phyloP scores from a whole-genome alignment of 192 early-diverging fungal genomes.

The Linnemannia schmuckeri region DNA sequence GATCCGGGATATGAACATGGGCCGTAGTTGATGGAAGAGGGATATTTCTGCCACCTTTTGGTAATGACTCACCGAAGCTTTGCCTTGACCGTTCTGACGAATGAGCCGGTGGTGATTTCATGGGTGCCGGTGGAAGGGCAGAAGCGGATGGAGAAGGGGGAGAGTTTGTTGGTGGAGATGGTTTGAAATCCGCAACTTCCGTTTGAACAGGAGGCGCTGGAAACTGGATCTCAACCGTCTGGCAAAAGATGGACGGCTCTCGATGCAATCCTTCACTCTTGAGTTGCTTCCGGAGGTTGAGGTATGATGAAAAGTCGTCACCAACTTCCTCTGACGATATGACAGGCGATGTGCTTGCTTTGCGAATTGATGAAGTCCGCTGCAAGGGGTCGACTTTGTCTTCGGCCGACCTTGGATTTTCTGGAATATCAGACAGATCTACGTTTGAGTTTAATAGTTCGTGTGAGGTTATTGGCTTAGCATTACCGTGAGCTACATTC shows the following conservation, averaged over 20 bases:
- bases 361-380: slow-evolving; percentile 19
- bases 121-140: background rate
- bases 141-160: background rate
- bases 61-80: background rate
- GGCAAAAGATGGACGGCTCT: slow-evolving; percentile 44
- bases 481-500: background rate
- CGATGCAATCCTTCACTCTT: slow-evolving; percentile 30
- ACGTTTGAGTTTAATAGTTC: background rate
- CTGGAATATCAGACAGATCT: slow-evolving; percentile 28
- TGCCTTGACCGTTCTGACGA: slow-evolving; percentile 5
- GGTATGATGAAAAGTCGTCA: slow-evolving; percentile 11
- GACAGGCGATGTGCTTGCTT: slow-evolving; percentile 29
- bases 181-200: background rate
- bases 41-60: background rate
- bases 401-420: slow-evolving; percentile 1
- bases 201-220: slow-evolving; percentile 22
- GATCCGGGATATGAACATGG: slow-evolving; percentile 19
- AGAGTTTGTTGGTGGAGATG: background rate
- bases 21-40: background rate
- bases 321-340: slow-evolving; percentile 5
- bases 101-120: background rate
- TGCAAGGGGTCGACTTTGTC: slow-evolving; percentile 2
- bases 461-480: background rate
- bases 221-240: slow-evolving; percentile 48
- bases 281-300: slow-evolving; percentile 33